Evolutionary conservation across 2,329 filamentous ascomycete species (phyloP), one percentile per base, ranked within the genome.

Genomic region (Bipolaris bicolor): DNA sequence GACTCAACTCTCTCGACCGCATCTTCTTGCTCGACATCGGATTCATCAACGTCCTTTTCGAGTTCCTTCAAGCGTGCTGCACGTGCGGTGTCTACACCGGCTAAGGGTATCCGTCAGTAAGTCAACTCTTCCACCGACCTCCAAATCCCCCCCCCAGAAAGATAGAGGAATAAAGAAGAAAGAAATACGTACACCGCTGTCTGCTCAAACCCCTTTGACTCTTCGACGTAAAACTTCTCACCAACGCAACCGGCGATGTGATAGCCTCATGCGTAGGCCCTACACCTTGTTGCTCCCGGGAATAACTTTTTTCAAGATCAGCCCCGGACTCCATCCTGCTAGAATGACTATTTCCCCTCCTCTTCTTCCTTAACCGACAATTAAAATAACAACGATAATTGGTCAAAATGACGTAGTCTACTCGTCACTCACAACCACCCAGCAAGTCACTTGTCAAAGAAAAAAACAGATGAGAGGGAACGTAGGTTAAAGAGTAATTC

Each of bases 281-380:
- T 13, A 72, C 59, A 52, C 68, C 60, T 49, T 72, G 67, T 53
- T 73, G 71, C 55, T 75, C 71, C 16, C 68, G 64, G 58, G 73
- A 74, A 64, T 70, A 75, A 61, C 68, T 74, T 54, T 62, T 65
- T 52, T 75, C 72, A n/a, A 76, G 60, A 56, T 73, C 59, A 55
- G 73, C 65, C 7, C 60, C 56, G 26, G 57, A 60, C 50, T 65
- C 69, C 69, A 72, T 69, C 36, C 29, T 31, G 10, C 4, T 9
- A 20, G 20, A 20, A 20, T 20, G 5, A 31, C 10, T 11, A 31
- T 31, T 31, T 10, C 29, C 29, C 11, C 29, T 11, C 29, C 10
- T 13, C 4, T 2, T 10, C 10, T 31, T 3, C 10, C 13, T 13
- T 11, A 13, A 31, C 10, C 29, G 10, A 31, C 10, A 31, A 31